Evolutionary conservation across 2,329 filamentous ascomycete genomes (phyloP).

Genomic region (Clonostachys rosea): DNA sequence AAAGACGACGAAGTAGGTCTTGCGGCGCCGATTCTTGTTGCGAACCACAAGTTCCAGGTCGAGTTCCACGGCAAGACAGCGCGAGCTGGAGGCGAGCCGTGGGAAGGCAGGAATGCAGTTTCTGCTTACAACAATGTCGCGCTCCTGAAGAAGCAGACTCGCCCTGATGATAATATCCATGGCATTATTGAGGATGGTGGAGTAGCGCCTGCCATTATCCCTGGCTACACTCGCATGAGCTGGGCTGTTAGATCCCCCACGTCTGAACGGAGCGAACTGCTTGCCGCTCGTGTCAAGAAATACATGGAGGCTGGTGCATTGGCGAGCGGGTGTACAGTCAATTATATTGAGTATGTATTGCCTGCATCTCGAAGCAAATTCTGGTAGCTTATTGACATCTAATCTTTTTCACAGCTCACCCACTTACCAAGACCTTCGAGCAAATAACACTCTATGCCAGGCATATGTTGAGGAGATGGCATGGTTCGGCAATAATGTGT

Average conservation of each 20-base stretch:
- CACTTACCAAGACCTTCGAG: too few relatives aligned
- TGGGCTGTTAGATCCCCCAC: too few relatives aligned
- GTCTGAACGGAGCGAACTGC: too few relatives aligned
- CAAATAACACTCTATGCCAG: too few relatives aligned
- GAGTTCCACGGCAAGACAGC: constrained; percentile 24
- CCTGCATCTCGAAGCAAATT: too few relatives aligned
- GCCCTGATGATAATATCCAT: constrained; percentile 27
- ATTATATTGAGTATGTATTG: too few relatives aligned
- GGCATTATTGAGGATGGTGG: constrained; percentile 28
- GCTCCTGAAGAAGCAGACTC: constrained; percentile 29
- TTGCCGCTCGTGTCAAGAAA: neutral
- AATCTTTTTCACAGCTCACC: too few relatives aligned
- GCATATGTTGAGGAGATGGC: too few relatives aligned
- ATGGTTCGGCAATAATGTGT: too few relatives aligned
- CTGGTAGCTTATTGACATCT: too few relatives aligned
- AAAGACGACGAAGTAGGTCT: neutral
- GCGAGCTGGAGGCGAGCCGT: constrained; percentile 27
- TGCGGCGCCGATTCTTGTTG: constrained; percentile 16
- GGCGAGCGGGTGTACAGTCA: neutral
- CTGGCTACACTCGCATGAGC: too few relatives aligned
- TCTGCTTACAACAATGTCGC: constrained; percentile 25
- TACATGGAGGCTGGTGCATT: neutral
- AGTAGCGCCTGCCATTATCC: constrained; percentile 30
- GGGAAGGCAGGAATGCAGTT: constrained; percentile 28
- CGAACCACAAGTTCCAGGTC: constrained; percentile 17